Conservation (phyloP, 176 grass and related monocot genomes). For the Oropetium thomaeum region DNA sequence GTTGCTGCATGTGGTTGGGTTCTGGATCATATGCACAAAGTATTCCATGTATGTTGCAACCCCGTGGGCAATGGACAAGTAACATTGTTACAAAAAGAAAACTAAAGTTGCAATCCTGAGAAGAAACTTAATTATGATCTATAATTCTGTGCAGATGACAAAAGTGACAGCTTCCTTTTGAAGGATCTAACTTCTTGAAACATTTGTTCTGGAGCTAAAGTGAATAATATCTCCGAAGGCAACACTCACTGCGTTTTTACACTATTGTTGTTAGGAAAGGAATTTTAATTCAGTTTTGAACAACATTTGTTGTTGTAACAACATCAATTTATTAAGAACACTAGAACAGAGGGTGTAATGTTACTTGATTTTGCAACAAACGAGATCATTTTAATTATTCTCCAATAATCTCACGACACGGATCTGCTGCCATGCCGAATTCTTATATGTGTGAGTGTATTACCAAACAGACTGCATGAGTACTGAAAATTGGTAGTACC, state of each 20-base stretch:
- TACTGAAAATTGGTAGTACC: constrained; percentile 17
- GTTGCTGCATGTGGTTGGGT: constrained; percentile 1
- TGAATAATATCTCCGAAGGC: too few species aligned
- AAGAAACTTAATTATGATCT: constrained; percentile 19
- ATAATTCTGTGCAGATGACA: neutral
- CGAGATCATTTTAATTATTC: neutral
- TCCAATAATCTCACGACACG: constrained; percentile 28
- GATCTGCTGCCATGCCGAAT: neutral
- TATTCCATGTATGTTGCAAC: constrained; percentile 1
- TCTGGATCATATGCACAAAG: constrained; percentile 1
- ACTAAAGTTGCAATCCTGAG: neutral
- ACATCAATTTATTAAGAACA: too few species aligned
- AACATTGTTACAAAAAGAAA: neutral
- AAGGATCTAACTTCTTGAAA: too few species aligned
- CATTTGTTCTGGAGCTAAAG: too few species aligned
- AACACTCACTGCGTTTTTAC: too few species aligned
- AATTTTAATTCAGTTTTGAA: too few species aligned
- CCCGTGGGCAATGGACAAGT: neutral
- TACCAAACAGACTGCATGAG: neutral
- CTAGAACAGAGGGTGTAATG: too few species aligned
- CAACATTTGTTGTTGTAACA: too few species aligned
- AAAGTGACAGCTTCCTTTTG: neutral
- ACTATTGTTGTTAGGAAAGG: too few species aligned
- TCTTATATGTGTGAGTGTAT: constrained; percentile 19
- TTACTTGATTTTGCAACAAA: too few species aligned